A percentile compares a stretch with the other conserved stretches of the same genome.
phyloP scores from a whole-genome alignment of 2,329 filamentous ascomycete genomes.

The Botrytis galanthina region DNA sequence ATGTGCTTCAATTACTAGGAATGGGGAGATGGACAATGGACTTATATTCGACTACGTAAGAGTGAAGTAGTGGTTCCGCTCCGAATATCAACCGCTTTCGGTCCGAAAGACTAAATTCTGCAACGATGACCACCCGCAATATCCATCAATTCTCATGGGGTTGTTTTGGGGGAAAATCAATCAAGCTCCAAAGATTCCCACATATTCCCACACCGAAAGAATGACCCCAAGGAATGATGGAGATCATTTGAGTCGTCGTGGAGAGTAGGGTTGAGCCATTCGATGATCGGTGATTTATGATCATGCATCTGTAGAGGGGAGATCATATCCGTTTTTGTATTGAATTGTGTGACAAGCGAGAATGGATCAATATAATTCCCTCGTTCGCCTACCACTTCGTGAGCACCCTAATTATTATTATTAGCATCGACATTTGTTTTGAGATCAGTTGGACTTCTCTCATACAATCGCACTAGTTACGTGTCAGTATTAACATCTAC shows the following conservation, averaged over 20 bases:
- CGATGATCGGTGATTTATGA: not conserved
- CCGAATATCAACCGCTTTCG: constrained; percentile 8
- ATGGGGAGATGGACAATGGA: not conserved
- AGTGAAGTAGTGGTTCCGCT: not conserved
- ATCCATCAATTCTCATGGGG: not conserved
- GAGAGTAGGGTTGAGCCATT: not conserved
- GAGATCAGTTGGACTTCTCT: constrained; percentile 4
- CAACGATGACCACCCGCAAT: not conserved
- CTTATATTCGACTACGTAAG: not conserved
- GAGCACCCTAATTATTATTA: constrained; percentile 9
- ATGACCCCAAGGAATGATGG: not conserved
- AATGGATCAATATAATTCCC: constrained; percentile 33
- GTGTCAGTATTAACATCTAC: constrained; percentile 35
- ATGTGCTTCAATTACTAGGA: not conserved
- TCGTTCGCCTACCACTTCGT: constrained; percentile 32
- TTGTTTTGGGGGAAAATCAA: not conserved
- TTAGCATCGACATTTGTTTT: constrained; percentile 13
- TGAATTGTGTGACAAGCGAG: not conserved
- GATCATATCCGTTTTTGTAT: constrained; percentile 3
- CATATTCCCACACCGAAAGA: not conserved
- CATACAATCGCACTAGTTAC: constrained; percentile 39
- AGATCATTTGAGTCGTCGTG: not conserved
- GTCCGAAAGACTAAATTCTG: not conserved
- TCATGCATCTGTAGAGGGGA: not conserved
- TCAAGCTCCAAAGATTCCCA: not conserved